Evolutionary conservation across 148 eudicot genomes (phyloP).

Genomic region (Heliosperma pusillum): DNA sequence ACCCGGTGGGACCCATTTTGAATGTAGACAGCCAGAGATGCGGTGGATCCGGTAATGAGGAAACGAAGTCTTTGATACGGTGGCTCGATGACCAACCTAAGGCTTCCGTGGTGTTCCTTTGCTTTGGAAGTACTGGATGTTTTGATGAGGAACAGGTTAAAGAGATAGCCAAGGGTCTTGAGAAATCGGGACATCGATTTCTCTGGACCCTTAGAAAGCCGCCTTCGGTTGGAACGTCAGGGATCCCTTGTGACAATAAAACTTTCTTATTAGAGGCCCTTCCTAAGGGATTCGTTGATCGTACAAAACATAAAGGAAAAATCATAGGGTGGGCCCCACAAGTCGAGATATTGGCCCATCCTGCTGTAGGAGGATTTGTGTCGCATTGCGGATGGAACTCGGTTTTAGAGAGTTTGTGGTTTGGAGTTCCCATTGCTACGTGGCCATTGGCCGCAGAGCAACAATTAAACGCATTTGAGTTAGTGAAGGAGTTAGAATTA

Average conservation of each 20-base stretch:
- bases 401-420: background rate
- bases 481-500: conserved; percentile 1
- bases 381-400: conserved; percentile 3
- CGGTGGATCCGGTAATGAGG: background rate
- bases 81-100: background rate
- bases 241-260: background rate
- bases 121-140: background rate
- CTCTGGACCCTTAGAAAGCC: background rate
- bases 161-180: background rate
- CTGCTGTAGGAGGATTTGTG: conserved; percentile 5
- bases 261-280: background rate
- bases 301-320: background rate
- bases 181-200: background rate
- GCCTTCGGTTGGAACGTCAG: background rate
- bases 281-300: background rate
- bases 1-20: conserved; percentile 7
- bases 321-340: background rate
- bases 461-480: background rate
- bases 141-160: background rate
- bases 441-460: background rate
- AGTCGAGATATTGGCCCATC: background rate
- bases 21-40: background rate
- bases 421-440: background rate
- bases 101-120: background rate
- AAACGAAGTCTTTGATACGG: background rate